Conservation (phyloP, 2,329 filamentous ascomycete genomes). For the Sporothrix phasma region DNA sequence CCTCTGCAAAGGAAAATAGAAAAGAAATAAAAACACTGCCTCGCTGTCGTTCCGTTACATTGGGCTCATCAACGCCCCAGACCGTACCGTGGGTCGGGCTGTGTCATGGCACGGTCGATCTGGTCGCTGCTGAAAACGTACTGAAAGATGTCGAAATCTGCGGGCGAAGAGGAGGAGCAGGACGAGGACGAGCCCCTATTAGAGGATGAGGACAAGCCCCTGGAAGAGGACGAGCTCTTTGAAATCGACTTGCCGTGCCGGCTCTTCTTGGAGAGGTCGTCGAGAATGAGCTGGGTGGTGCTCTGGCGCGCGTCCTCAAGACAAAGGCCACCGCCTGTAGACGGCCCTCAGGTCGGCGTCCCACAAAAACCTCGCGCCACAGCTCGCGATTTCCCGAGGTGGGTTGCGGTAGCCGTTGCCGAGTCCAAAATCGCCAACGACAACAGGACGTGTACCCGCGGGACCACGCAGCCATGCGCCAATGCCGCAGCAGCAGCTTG, state of each 20-base stretch:
- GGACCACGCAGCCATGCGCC: slow-evolving; percentile 56
- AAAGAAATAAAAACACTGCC: not conserved
- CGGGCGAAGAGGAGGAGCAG: slow-evolving; percentile 20
- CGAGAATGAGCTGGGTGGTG: slow-evolving; percentile 42
- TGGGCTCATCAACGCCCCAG: slow-evolving; percentile 41
- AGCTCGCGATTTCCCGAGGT: slow-evolving; percentile 52
- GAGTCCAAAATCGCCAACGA: slow-evolving; percentile 55
- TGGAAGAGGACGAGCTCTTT: slow-evolving; percentile 26
- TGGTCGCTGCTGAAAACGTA: slow-evolving; percentile 41
- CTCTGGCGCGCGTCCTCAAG: slow-evolving; percentile 46
- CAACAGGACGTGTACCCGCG: slow-evolving; percentile 47
- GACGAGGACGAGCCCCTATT: slow-evolving; percentile 15
- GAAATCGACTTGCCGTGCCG: slow-evolving; percentile 24
- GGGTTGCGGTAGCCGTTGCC: slow-evolving; percentile 56
- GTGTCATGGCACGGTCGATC: slow-evolving; percentile 39
- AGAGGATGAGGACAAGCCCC: slow-evolving; percentile 15
- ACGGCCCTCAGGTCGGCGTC: slow-evolving; percentile 52
- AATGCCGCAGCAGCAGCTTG: slow-evolving; percentile 63
- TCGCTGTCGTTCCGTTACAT: slow-evolving; percentile 9
- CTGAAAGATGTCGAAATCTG: slow-evolving; percentile 45
- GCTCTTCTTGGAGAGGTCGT: slow-evolving; percentile 45
- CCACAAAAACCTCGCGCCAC: slow-evolving; percentile 56
- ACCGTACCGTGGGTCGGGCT: slow-evolving; percentile 45
- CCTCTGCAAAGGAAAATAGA: not conserved
- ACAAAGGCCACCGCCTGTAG: slow-evolving; percentile 54